These are phyloP conservation scores for Juncus effusus DNA, from an alignment of 176 grass and related monocot species.

Conservation along the genomic window DNA sequence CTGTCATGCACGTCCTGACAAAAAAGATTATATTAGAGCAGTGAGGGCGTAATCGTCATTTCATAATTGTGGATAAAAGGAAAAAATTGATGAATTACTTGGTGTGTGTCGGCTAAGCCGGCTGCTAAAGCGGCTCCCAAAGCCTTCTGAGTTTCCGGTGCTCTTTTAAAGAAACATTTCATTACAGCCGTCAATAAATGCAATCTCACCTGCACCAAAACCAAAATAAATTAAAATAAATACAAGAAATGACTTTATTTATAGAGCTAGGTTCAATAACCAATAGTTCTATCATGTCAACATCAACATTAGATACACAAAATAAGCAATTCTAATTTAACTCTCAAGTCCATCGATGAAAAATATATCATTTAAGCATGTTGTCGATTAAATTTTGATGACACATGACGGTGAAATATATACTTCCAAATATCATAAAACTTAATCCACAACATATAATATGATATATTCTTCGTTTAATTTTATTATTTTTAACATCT, in stretches of 20 bases:
- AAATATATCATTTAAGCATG: too few species aligned
- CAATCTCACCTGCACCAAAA: slow-evolving; percentile 74
- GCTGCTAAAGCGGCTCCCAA: slow-evolving; percentile 85
- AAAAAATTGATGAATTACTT: slow-evolving; percentile 43
- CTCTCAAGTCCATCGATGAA: too few species aligned
- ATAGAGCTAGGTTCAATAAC: neutral
- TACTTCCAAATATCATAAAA: too few species aligned
- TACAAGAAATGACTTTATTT: slow-evolving; percentile 18
- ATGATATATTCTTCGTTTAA: too few species aligned
- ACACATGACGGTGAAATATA: too few species aligned
- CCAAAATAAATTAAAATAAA: too few species aligned
- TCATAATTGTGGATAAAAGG: neutral
- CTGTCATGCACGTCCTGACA: slow-evolving; percentile 95
- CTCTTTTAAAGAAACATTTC: slow-evolving; percentile 97
- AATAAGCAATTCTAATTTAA: too few species aligned
- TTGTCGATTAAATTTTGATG: too few species aligned
- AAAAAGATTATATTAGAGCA: slow-evolving; percentile 27
- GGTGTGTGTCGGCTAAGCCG: slow-evolving; percentile 79
- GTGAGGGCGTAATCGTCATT: slow-evolving; percentile 9
- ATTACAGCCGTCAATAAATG: slow-evolving; percentile 95
- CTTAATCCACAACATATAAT: too few species aligned
- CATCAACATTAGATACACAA: too few species aligned
- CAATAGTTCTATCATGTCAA: too few species aligned
- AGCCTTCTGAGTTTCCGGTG: slow-evolving; percentile 85
- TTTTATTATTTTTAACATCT: neutral